Conservation (phyloP, 2,329 filamentous ascomycete genomes). For the Alternaria incomplexa region DNA sequence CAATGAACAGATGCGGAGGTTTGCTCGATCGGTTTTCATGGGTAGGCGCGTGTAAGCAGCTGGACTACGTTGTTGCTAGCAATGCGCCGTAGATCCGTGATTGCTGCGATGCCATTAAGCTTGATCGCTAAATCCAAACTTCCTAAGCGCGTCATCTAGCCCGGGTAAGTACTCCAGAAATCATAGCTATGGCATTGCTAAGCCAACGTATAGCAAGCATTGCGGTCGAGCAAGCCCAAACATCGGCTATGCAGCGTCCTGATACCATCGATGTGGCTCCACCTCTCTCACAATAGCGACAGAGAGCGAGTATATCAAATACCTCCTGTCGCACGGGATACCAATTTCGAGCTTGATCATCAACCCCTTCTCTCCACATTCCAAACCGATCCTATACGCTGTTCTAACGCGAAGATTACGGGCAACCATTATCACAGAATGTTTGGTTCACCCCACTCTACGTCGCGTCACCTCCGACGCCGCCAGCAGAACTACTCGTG, state of each 20-base stretch:
- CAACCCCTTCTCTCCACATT: too few species aligned
- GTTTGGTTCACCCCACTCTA: not conserved
- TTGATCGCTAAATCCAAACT: not conserved
- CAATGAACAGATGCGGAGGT: not conserved
- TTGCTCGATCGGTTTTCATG: not conserved
- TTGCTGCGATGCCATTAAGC: not conserved
- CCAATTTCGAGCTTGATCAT: not conserved
- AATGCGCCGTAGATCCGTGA: not conserved
- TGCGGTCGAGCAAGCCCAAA: not conserved
- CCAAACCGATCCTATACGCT: not conserved
- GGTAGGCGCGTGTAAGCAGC: not conserved
- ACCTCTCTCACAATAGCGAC: not conserved
- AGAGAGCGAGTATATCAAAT: not conserved
- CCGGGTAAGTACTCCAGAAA: not conserved
- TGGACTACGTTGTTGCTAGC: too few species aligned
- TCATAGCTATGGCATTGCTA: not conserved
- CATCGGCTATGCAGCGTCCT: not conserved
- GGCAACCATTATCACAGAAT: not conserved
- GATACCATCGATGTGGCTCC: not conserved
- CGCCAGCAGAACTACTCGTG: constrained; percentile 6
- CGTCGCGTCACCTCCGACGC: not conserved
- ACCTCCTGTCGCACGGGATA: not conserved
- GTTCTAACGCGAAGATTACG: not conserved
- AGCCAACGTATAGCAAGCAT: not conserved
- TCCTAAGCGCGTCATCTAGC: not conserved